A percentile compares a stretch with the other conserved stretches of the same genome.
These are phyloP conservation scores for Exophiala calicioides DNA, from an alignment of 2,329 filamentous ascomycete species.

Conservation along the genomic window DNA sequence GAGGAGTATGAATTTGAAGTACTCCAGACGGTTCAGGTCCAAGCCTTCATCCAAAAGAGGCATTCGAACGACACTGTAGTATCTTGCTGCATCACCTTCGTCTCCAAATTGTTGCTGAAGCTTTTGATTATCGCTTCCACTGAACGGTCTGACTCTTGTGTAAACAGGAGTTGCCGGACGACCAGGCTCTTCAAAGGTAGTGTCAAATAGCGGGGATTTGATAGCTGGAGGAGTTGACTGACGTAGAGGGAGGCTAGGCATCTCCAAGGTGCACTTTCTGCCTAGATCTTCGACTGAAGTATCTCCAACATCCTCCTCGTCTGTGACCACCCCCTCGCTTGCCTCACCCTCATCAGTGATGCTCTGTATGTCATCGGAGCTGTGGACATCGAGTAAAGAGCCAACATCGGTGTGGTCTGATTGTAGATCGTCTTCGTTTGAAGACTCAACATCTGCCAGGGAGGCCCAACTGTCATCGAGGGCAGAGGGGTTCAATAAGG, in stretches of 20 bases:
- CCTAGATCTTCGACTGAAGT: slow-evolving; percentile 10
- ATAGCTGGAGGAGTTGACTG: neutral
- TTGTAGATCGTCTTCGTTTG: slow-evolving; percentile 47
- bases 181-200: neutral
- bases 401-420: slow-evolving; percentile 47
- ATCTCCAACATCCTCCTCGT: slow-evolving; percentile 28
- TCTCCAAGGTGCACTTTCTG: neutral
- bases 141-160: slow-evolving; percentile 13
- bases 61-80: slow-evolving; percentile 28
- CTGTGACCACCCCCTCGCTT: slow-evolving; percentile 38
- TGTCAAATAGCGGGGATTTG: neutral
- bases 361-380: slow-evolving; percentile 48
- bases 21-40: slow-evolving; percentile 16
- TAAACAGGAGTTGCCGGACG: neutral
- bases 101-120: neutral
- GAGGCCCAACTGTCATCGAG: slow-evolving; percentile 51
- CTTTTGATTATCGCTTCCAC: slow-evolving; percentile 28
- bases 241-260: neutral
- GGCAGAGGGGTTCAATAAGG: slow-evolving; percentile 28
- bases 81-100: neutral
- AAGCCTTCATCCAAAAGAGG: slow-evolving; percentile 32
- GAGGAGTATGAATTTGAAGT: slow-evolving; percentile 25
- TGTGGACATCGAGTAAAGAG: slow-evolving; percentile 46
- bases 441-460: slow-evolving; percentile 45
- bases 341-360: slow-evolving; percentile 42